These are phyloP conservation scores for Dendryphion nanum DNA, from an alignment of 2,329 filamentous ascomycete genomes.

Conservation along the genomic window DNA sequence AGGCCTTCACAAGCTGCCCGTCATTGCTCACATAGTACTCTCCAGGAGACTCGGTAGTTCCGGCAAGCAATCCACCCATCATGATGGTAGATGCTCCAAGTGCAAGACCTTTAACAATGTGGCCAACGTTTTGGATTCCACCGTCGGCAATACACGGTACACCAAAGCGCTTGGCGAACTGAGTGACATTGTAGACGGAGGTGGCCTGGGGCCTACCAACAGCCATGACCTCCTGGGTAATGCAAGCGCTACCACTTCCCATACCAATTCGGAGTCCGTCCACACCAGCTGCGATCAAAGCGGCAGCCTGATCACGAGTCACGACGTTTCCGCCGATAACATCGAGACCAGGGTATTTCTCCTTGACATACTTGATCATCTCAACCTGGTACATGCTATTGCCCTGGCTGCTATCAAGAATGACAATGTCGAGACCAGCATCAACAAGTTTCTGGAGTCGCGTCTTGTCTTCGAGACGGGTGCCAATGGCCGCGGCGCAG, in stretches of 20 bases:
- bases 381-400: conserved; percentile 99
- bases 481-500: conserved; percentile 92
- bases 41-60: conserved; percentile 95
- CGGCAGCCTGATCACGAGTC: conserved; percentile 91
- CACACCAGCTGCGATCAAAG: conserved; percentile 87
- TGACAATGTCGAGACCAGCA: conserved; percentile 89
- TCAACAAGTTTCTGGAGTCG: conserved; percentile 86
- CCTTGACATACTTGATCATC: conserved; percentile 96
- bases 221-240: conserved; percentile 99
- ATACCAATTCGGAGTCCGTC: conserved; percentile 98
- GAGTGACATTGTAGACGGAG: conserved; percentile 83
- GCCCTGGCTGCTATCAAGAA: conserved; percentile 94
- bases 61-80: conserved; percentile 98
- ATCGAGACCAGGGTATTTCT: conserved; percentile 78
- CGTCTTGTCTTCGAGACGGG: conserved; percentile 85
- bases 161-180: conserved; percentile 88
- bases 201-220: conserved; percentile 95
- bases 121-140: conserved; percentile 96
- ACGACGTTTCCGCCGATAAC: conserved; percentile 99
- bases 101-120: conserved; percentile 97
- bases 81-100: conserved; percentile 94
- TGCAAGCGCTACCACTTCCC: conserved; percentile 97
- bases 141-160: conserved; percentile 98
- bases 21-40: conserved; percentile 95
- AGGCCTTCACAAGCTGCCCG: conserved; percentile 97